These are phyloP conservation scores for Lachnellula suecica DNA, from an alignment of 2,329 filamentous ascomycete species.

Conservation along the genomic window DNA sequence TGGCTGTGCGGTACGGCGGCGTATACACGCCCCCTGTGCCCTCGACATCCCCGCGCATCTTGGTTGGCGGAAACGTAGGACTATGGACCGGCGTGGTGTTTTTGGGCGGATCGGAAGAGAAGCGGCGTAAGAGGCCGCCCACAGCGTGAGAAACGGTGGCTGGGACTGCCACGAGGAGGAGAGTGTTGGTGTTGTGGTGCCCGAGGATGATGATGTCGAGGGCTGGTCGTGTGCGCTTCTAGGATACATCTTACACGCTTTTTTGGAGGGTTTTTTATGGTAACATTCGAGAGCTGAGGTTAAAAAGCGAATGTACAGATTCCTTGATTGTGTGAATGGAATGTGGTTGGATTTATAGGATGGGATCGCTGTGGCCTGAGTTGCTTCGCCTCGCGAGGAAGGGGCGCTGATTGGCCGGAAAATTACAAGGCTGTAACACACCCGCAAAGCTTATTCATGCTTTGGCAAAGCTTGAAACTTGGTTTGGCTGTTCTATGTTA, in stretches of 20 bases:
- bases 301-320: background rate
- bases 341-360: background rate
- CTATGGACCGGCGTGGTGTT: background rate
- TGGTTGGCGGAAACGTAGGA: background rate
- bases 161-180: constrained; percentile 44
- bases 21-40: constrained; percentile 28
- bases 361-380: background rate
- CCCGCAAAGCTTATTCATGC: background rate
- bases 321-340: background rate
- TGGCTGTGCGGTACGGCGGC: constrained; percentile 54
- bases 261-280: background rate
- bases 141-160: constrained; percentile 49
- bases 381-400: background rate
- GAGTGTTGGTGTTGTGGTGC: constrained; percentile 18
- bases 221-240: background rate
- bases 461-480: background rate
- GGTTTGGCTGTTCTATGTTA: no score
- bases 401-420: constrained; percentile 4
- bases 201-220: constrained; percentile 14
- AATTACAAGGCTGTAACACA: constrained; percentile 9
- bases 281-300: background rate
- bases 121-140: constrained; percentile 67
- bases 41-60: background rate
- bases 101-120: constrained; percentile 47
- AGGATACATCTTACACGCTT: constrained; percentile 1